phyloP scores from a whole-genome alignment of 768 basidiomycete genomes.

The Suillus paluster region DNA sequence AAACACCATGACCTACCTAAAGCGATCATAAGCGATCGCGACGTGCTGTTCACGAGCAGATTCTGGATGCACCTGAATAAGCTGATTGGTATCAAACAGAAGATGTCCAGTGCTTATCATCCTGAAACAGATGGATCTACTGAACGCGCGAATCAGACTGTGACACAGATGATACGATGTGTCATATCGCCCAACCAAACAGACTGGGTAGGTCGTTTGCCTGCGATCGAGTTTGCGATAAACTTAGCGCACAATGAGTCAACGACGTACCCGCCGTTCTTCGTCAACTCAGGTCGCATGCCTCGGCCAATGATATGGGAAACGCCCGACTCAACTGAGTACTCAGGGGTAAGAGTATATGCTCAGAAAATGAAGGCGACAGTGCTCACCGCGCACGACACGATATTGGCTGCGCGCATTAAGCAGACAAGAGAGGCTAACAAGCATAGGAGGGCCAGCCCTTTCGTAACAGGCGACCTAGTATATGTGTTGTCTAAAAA shows the following conservation, averaged over 20 bases:
- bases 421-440: conserved; percentile 32
- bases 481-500: conserved; percentile 42
- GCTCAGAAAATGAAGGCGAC: conserved; percentile 19
- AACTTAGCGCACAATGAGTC: conserved; percentile 36
- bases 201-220: conserved; percentile 32
- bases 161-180: conserved; percentile 35
- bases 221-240: conserved; percentile 42
- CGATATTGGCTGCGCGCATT: conserved; percentile 24
- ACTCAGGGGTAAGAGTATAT: conserved; percentile 27
- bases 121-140: conserved; percentile 47
- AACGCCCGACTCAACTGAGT: conserved; percentile 10
- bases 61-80: conserved; percentile 45
- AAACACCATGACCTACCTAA: conserved; percentile 38
- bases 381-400: conserved; percentile 26
- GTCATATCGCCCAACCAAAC: conserved; percentile 27
- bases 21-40: conserved; percentile 46
- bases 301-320: conserved; percentile 37
- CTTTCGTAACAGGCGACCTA: conserved; percentile 26
- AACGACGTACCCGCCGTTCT: conserved; percentile 41
- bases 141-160: conserved; percentile 34
- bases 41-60: conserved; percentile 42
- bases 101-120: conserved; percentile 41
- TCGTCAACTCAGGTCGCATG: conserved; percentile 35
- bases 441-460: conserved; percentile 13
- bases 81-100: conserved; percentile 31